Conservation (phyloP, 768 basidiomycete species). For the Leccinum boreale region DNA sequence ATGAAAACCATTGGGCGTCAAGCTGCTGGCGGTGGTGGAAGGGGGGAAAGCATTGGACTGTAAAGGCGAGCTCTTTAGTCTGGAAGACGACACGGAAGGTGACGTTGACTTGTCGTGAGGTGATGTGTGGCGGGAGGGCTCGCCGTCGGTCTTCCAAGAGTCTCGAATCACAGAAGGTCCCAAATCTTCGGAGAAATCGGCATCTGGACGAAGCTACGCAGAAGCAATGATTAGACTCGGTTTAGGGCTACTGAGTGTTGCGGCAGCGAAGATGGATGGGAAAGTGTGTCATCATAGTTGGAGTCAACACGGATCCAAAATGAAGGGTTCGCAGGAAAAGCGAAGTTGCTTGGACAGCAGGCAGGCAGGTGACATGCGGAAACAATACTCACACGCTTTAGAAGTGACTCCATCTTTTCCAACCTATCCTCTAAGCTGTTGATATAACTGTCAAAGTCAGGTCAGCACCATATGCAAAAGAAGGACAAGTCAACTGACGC, state of each 20-base stretch:
- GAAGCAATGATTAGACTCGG: conserved; percentile 8
- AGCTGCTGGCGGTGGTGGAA: conserved; percentile 3
- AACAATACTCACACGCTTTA: conserved; percentile 44
- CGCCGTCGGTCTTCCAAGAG: conserved; percentile 52
- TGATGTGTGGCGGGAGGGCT: conserved; percentile 7
- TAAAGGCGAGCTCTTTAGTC: conserved; percentile 12
- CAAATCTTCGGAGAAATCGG: conserved; percentile 59
- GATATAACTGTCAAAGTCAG: conserved; percentile 43
- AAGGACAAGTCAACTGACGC: conserved; percentile 41
- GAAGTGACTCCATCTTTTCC: conserved; percentile 51
- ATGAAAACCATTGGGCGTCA: conserved; percentile 5
- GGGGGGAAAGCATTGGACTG: conserved; percentile 4
- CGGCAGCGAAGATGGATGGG: neutral
- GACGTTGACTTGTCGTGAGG: conserved; percentile 25
- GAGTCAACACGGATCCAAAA: neutral
- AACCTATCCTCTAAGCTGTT: conserved; percentile 56
- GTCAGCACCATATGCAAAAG: neutral
- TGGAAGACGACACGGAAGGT: conserved; percentile 15
- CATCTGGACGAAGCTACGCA: conserved; percentile 56
- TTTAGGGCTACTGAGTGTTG: neutral
- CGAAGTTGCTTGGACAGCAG: neutral
- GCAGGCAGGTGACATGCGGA: neutral
- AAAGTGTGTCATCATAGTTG: neutral
- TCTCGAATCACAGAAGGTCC: conserved; percentile 60
- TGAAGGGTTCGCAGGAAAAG: neutral